Evolutionary conservation across 352 stramenopile species (phyloP), one percentile per base, ranked within the genome.

Genomic region (Phytophthora gonapodyides): DNA sequence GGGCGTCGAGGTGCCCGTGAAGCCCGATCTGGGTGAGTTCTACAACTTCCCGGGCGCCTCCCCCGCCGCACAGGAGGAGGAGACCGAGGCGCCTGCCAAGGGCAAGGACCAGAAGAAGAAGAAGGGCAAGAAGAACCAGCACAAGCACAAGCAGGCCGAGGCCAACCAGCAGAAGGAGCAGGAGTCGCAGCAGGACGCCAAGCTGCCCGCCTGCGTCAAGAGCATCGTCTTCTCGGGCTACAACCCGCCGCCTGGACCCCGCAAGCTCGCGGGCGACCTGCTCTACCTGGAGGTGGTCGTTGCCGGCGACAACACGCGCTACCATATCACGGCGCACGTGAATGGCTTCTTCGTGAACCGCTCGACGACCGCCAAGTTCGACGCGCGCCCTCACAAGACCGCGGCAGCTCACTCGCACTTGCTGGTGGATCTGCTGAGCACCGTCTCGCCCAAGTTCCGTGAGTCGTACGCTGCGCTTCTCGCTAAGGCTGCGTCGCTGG

Each of bases 291-390:
- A 98, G 65, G 84, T 98, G 27, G 68, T 60, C 35, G 43, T 73
- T 6, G 81, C 79, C 19, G 71, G 88, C 19, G 89, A 97, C 60
- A 80, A 80, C 60, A 69, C 62, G 1, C 69, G 81, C 30, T 82
- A 92, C 54, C 75, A 95, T 60, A 78, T 98, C 57, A 98, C 96
- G 5, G 92, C 88, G 13, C 88, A 93, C 52, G 75, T 96, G 7
- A 84, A 89, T 19, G 96, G 96, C 16, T 98, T 98, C 77, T 98
- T 93, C 61, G 80, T 98, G 17, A 98, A 98, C 81, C 69, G 80
- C 36, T 93, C 82, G 31, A 96, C 71, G 13, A 44, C 72, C 2
- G 68, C 69, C 33, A 84, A 72, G 46, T 98, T 98, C 50, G 85
- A 98, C 49, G 89, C 93, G 35, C 71, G 64, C 30, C 85, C 88